These are phyloP conservation scores for Drosera spatulata DNA, from an alignment of 179 eudicot genomes.

Conservation along the genomic window DNA sequence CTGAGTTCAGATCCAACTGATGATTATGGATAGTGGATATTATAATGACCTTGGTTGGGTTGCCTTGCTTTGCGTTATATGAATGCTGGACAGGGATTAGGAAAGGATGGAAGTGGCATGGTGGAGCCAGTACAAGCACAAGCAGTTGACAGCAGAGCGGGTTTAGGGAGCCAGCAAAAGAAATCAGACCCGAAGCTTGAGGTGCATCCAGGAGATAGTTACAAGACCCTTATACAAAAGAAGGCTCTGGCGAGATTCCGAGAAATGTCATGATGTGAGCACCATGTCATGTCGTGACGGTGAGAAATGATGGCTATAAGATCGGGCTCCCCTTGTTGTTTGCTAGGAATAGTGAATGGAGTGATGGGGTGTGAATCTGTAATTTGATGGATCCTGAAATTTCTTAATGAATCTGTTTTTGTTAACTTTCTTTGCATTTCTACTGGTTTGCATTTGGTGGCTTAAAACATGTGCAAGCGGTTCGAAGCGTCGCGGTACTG, in stretches of 20 bases:
- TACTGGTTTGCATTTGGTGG: too few species aligned
- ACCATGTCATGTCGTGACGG: too few species aligned
- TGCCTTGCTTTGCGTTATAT: constrained; percentile 15
- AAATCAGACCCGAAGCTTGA: constrained; percentile 75
- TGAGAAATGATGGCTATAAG: too few species aligned
- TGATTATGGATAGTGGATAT: constrained; percentile 12
- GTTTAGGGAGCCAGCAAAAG: constrained; percentile 86
- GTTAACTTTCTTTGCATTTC: too few species aligned
- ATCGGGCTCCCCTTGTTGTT: too few species aligned
- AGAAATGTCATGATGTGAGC: constrained; percentile 53
- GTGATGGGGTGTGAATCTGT: too few species aligned
- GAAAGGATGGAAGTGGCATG: constrained; percentile 95
- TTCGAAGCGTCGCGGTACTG: too few species aligned
- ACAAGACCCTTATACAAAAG: constrained; percentile 87
- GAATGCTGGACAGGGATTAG: constrained; percentile 60
- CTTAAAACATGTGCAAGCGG: too few species aligned
- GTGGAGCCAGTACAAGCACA: constrained; percentile 94
- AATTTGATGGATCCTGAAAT: too few species aligned
- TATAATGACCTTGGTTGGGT: constrained; percentile 27
- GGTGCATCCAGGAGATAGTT: constrained; percentile 95
- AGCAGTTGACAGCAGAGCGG: constrained; percentile 66
- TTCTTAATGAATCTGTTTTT: too few species aligned
- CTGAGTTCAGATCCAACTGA: constrained; percentile 6
- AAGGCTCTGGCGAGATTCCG: constrained; percentile 93
- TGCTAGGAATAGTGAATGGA: too few species aligned